A percentile compares a stretch with the other conserved stretches of the same genome.
These are phyloP conservation scores for Tubosaeta sp. DNA, from an alignment of 768 basidiomycete species.

Conservation along the genomic window DNA sequence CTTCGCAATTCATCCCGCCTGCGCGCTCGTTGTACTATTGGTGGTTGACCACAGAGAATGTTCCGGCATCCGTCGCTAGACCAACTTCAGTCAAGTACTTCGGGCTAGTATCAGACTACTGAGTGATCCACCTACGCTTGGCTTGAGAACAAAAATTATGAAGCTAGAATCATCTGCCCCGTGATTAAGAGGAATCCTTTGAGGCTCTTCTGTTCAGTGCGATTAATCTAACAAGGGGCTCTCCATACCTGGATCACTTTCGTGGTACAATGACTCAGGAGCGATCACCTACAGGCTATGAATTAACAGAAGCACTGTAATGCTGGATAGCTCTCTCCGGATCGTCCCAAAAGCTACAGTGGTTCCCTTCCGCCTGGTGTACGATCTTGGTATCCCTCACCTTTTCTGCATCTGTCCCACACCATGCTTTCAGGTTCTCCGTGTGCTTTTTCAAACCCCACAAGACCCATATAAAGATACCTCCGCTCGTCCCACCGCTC, in stretches of 20 bases:
- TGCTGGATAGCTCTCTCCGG: conserved; percentile 21
- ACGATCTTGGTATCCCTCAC: conserved; percentile 18
- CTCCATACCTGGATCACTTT: too few species aligned
- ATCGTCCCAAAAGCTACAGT: conserved; percentile 24
- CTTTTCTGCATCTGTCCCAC: conserved; percentile 14
- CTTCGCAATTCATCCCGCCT: not conserved
- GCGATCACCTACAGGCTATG: too few species aligned
- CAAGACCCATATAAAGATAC: conserved; percentile 8
- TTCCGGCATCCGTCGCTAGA: too few species aligned
- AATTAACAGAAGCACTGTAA: conserved; percentile 7
- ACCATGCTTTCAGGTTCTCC: conserved; percentile 2
- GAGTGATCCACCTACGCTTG: too few species aligned
- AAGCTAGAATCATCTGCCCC: too few species aligned
- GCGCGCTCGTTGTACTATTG: not conserved
- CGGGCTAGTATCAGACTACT: too few species aligned
- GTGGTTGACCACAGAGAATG: not conserved
- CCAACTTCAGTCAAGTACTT: too few species aligned
- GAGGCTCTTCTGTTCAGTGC: too few species aligned
- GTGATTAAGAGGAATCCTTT: too few species aligned
- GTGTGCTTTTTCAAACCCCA: conserved; percentile 12
- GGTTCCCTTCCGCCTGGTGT: conserved; percentile 18
- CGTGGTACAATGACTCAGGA: too few species aligned
- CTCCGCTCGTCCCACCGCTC: conserved; percentile 11
- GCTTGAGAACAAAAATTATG: too few species aligned
- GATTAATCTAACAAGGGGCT: too few species aligned